A percentile compares a stretch with the other conserved stretches of the same genome.
Evolutionary conservation across 148 eudicot genomes (phyloP).

Genomic region (Rhododendron ferrugineum): DNA sequence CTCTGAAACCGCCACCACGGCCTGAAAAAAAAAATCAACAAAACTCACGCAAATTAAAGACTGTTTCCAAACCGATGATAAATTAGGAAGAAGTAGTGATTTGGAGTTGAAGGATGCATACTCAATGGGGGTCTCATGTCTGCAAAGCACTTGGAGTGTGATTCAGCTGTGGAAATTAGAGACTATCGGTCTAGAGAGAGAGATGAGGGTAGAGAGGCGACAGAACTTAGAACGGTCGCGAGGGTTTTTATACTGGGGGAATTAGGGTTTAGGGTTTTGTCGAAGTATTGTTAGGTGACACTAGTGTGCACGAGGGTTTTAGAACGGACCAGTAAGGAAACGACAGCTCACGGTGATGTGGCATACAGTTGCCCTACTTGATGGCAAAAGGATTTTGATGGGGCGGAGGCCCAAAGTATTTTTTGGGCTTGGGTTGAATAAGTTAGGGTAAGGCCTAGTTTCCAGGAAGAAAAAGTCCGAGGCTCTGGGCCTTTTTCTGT

Average conservation of each 20-base stretch:
- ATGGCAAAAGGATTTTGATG: background rate
- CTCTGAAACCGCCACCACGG: constrained; percentile 30
- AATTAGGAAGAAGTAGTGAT: background rate
- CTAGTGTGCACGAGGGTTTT: too few species aligned
- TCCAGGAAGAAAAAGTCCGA: too few species aligned
- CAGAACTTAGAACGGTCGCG: background rate
- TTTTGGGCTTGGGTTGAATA: background rate
- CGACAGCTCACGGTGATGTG: too few species aligned
- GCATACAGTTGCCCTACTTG: too few species aligned
- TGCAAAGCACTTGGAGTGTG: background rate
- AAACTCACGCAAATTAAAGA: background rate
- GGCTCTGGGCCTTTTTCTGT: background rate
- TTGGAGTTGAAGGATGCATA: background rate
- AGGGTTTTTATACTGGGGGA: background rate
- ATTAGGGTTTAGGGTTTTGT: background rate
- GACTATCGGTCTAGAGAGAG: background rate
- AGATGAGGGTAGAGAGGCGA: background rate
- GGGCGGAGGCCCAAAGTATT: background rate
- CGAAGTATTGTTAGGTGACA: too few species aligned
- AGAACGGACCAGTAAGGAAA: too few species aligned
- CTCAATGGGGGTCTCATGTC: background rate
- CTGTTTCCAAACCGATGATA: background rate
- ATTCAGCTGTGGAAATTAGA: background rate
- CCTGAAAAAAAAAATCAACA: constrained; percentile 11
- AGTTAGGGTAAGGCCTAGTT: background rate